These are phyloP conservation scores for Leccinum griseonigrum DNA, from an alignment of 1,284 basidiomycete genomes.

Conservation along the genomic window DNA sequence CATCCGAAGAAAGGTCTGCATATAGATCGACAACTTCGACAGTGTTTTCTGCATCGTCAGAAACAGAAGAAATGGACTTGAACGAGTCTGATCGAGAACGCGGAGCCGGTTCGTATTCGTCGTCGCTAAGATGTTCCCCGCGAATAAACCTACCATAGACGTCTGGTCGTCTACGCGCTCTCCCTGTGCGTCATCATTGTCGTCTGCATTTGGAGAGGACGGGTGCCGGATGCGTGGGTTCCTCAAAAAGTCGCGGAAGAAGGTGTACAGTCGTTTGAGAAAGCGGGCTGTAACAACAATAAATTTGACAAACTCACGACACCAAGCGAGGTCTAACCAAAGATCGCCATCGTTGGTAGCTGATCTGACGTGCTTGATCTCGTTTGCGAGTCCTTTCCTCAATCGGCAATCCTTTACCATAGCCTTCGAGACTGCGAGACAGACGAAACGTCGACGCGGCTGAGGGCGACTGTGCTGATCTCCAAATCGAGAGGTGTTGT, in stretches of 20 bases:
- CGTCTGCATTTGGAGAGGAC: constrained; percentile 2
- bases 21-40: constrained; percentile 40
- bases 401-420: constrained; percentile 14
- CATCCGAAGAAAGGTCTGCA: constrained; percentile 40
- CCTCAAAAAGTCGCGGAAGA: constrained; percentile 23
- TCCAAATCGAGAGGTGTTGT: constrained; percentile 20
- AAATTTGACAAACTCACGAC: constrained; percentile 44
- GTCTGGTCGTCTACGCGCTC: constrained; percentile 28
- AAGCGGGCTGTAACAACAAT: constrained; percentile 38
- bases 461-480: constrained; percentile 41
- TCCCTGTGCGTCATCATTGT: constrained; percentile 5
- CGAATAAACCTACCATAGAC: constrained; percentile 58
- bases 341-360: constrained; percentile 35
- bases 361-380: constrained; percentile 46
- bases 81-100: constrained; percentile 23
- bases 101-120: constrained; percentile 48
- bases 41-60: constrained; percentile 28
- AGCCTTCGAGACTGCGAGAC: constrained; percentile 32
- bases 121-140: constrained; percentile 58
- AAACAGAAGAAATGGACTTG: constrained; percentile 26
- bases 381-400: constrained; percentile 45
- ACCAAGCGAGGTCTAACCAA: constrained; percentile 46
- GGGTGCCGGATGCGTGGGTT: constrained; percentile 10
- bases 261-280: constrained; percentile 34
- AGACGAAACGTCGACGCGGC: constrained; percentile 40